phyloP scores from a whole-genome alignment of 2,329 filamentous ascomycete genomes.

The Claviceps spartinae region DNA sequence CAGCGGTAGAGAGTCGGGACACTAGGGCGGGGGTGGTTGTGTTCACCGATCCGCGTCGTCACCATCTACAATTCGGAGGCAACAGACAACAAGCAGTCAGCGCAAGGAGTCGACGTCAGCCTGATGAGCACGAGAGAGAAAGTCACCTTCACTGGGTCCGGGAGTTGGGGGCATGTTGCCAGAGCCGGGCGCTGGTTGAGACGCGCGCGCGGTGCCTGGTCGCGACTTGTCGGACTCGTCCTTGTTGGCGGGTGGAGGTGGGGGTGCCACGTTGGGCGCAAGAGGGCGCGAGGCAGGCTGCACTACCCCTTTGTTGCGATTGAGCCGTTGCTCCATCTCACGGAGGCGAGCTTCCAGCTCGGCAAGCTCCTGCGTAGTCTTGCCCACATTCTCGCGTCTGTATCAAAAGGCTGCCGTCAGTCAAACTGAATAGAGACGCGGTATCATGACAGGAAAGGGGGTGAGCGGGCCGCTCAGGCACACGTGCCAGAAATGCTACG shows the following conservation, averaged over 20 bases:
- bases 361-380: constrained; percentile 68
- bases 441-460: constrained; percentile 1
- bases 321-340: constrained; percentile 72
- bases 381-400: constrained; percentile 42
- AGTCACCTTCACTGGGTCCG: constrained; percentile 50
- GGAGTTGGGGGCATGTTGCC: constrained; percentile 48
- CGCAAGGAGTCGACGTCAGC: constrained; percentile 10
- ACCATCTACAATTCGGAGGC: constrained; percentile 18
- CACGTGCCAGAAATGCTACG: not conserved
- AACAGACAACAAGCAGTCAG: constrained; percentile 1
- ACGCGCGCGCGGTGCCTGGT: constrained; percentile 39
- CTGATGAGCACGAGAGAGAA: constrained; percentile 23
- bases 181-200: constrained; percentile 36
- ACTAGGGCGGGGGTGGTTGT: not conserved
- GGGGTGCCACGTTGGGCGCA: constrained; percentile 6
- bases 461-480: not conserved
- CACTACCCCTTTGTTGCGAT: constrained; percentile 15
- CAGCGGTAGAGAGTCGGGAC: not conserved
- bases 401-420: not conserved
- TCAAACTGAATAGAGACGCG: not conserved
- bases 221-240: constrained; percentile 31
- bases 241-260: constrained; percentile 10
- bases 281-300: constrained; percentile 9
- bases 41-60: constrained; percentile 23
- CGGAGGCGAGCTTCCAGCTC: constrained; percentile 71